Evolutionary conservation across 805 yeast species (phyloP).

Genomic region (Myxozyma neotropica): DNA sequence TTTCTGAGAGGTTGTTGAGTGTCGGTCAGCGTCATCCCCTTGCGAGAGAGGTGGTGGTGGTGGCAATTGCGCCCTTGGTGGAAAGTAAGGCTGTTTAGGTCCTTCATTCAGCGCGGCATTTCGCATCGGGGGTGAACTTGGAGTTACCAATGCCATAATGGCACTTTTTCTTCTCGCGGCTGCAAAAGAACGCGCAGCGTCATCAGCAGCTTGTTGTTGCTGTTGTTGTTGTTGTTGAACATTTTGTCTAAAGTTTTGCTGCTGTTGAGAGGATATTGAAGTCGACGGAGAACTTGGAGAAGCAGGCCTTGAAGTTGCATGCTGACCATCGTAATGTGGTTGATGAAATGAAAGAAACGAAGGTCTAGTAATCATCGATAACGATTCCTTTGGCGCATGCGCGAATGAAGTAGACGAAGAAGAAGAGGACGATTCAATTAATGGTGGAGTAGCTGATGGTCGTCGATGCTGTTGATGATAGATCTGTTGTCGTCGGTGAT

Average conservation of each 20-base stretch:
- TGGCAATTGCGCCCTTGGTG: background rate
- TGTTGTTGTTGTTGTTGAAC: no score
- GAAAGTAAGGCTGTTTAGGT: background rate
- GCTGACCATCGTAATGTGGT: constrained; percentile 18
- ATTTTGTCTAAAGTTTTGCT: background rate
- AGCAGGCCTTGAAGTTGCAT: constrained; percentile 5
- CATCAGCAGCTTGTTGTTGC: background rate
- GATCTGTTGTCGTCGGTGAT: constrained; percentile 17
- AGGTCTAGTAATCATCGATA: no score
- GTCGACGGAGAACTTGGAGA: background rate
- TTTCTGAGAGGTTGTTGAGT: no score
- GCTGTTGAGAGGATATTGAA: background rate
- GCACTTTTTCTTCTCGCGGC: constrained; percentile 9
- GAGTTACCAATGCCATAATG: constrained; percentile 11
- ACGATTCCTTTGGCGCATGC: no score
- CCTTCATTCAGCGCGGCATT: background rate
- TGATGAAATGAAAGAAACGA: constrained; percentile 3
- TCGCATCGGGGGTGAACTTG: background rate
- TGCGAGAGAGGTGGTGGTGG: background rate
- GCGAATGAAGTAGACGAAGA: no score
- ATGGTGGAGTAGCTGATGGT: constrained; percentile 1
- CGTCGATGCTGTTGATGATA: constrained; percentile 17
- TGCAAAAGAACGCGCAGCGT: background rate
- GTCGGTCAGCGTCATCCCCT: background rate
- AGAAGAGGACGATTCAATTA: background rate